Percentiles rank a stretch among this genome's conserved stretches.
These are phyloP conservation scores for Lithohypha guttulata DNA, from an alignment of 2,329 filamentous ascomycete genomes.

Conservation along the genomic window DNA sequence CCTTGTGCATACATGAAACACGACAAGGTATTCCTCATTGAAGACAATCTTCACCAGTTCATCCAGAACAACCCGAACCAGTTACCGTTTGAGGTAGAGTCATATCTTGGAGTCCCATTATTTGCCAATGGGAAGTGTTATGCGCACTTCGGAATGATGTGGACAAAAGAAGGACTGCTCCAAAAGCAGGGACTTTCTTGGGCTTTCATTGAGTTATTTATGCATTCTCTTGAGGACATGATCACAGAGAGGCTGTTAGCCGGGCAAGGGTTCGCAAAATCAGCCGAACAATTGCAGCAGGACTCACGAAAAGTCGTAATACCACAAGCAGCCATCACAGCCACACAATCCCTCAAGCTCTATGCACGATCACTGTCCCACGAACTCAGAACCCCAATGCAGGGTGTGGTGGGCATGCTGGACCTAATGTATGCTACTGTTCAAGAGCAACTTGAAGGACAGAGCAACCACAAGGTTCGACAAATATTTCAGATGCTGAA, in stretches of 20 bases:
- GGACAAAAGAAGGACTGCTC: constrained; percentile 51
- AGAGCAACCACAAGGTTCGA: constrained; percentile 40
- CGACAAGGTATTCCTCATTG: constrained; percentile 59
- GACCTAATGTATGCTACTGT: constrained; percentile 67
- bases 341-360: constrained; percentile 55
- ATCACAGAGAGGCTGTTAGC: constrained; percentile 49
- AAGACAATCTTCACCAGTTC: constrained; percentile 49
- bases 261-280: constrained; percentile 38
- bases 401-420: constrained; percentile 64
- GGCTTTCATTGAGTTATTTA: constrained; percentile 56
- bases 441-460: constrained; percentile 50
- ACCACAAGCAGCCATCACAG: constrained; percentile 45
- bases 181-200: constrained; percentile 46
- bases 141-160: constrained; percentile 62
- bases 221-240: constrained; percentile 59
- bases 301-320: constrained; percentile 33
- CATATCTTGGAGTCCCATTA: constrained; percentile 56
- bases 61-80: constrained; percentile 51
- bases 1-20: constrained; percentile 61
- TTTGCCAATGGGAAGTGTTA: constrained; percentile 56
- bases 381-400: constrained; percentile 63
- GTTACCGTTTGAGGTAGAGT: constrained; percentile 51
- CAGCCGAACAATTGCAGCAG: constrained; percentile 19
- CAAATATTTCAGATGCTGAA: constrained; percentile 52
- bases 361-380: constrained; percentile 64